Evolutionary conservation across 2,329 filamentous ascomycete species (phyloP).

Genomic region (Xylariaceae sp.): DNA sequence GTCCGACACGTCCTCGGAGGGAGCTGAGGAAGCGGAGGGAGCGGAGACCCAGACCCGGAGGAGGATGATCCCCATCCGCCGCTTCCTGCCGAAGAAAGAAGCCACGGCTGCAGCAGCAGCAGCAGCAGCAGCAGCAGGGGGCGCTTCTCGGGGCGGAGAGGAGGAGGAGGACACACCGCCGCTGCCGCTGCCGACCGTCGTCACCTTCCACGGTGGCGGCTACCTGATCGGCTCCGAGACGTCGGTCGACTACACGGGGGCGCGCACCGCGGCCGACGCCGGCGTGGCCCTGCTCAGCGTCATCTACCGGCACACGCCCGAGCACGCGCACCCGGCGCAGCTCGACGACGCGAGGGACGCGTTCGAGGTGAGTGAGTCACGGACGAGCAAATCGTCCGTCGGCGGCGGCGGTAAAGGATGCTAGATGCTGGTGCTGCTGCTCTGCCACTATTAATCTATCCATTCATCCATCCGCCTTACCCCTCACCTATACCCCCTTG

Average conservation of each 20-base stretch:
- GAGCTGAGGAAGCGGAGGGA: too few species aligned
- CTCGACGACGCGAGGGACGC: conserved; percentile 1
- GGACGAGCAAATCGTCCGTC: too few species aligned
- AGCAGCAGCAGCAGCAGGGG: background rate
- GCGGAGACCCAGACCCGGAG: too few species aligned
- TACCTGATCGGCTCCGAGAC: conserved; percentile 1
- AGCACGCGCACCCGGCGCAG: background rate
- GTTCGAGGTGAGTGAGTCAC: too few species aligned
- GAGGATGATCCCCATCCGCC: conserved; percentile 1
- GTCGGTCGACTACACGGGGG: background rate
- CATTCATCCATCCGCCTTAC: too few species aligned
- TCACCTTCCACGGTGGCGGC: background rate
- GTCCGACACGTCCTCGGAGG: too few species aligned
- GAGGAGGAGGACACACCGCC: too few species aligned
- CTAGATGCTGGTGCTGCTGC: background rate
- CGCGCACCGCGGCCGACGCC: background rate
- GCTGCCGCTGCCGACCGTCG: background rate
- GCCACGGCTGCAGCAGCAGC: background rate
- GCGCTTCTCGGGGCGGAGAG: background rate
- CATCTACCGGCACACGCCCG: background rate
- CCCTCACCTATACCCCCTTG: background rate
- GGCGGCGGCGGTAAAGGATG: too few species aligned
- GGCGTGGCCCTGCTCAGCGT: background rate
- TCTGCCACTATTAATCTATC: background rate
- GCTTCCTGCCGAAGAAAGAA: background rate